Base-by-base conservation (phyloP, 345 rosid species). In the Brassica juncea region DNA sequence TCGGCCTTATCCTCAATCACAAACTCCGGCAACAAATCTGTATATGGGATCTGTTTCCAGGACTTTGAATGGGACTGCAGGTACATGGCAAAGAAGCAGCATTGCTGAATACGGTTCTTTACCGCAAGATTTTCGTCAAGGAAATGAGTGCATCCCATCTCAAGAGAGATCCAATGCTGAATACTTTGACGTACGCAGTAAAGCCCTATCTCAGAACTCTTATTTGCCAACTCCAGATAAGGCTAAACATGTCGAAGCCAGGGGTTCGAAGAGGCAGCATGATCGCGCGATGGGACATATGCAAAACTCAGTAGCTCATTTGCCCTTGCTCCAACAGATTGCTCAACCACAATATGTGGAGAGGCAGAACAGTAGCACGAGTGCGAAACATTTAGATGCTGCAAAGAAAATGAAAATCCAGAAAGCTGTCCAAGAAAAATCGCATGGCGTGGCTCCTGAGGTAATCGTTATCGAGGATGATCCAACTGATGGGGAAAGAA, bases 231-330 rank as follows among this genome's bases (percentile, higher is more conserved):
- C 71, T 72, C 72, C 83, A 64, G 23, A 61, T 64, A 27, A 76
- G 54, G 35, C 83, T 65, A 70, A 82, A 55, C 73, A 10, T 23
- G 73, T 31, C 65, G 88, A 79, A 80, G 84, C 76, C 66, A 82
- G 78, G 37, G 85, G 88, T 34, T 80, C 82, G 73, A 86, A 87
- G 84, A 84, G 90, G 88, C 84, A 66, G 59, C 75, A 83, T 60
- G 47, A 57, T 73, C 83, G 69, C 32, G 75, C 72, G 23, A 68
- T 64, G 66, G 83, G 83, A 82, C 81, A 83, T 72, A 79, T 34
- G 72, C 82, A 73, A 35, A 74, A 61, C 58, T 11, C 72, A 68
- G 54, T 57, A 72, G 78, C 64, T 54, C 76, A 68, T 8, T 25
- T 54, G 67, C 64, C 82, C 32, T 70, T 55, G 71, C 77, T 77